Base-by-base conservation (phyloP, 2,329 filamentous ascomycete species). In the Fusarium sp. region DNA sequence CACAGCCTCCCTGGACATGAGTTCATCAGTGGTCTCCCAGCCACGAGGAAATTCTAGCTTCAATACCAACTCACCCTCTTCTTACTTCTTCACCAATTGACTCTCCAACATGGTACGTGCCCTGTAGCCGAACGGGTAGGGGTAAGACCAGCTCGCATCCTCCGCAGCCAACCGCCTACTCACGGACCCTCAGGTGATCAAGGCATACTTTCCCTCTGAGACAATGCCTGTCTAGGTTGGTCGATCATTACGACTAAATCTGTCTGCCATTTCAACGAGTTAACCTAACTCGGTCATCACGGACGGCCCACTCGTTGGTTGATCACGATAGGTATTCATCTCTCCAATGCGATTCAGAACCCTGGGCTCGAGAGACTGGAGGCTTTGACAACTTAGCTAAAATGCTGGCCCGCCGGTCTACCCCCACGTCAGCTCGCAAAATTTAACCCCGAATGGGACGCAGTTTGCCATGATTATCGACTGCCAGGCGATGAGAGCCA, bases 131-230 rank as follows among this genome's bases (percentile, higher is more conserved):
- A 69, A 75, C 72, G 71, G 66, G 59, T 61, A 66, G 69, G 49
- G 73, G 66, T 73, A 63, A 63, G 66, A 55, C 44, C 68, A 73
- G 56, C 67, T 69, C 60, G 59, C 73, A 69, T 72, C 66, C 75
- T 75, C 71, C 76, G 52, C 67, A 72, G 72, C 70, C 66, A 73
- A 70, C 56, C 72, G 58, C 47, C 35, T 54, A 31, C 52, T 70
- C 77, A 79, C 77, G 77, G 77, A 45, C 75, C 77, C 59, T 26
- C 17, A 12, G 33, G 59, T 78, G 77, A 66, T 58, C 77, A 71
- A 66, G 66, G 75, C 77, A 73, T 68, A 17, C 54, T 63, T 42
- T 36, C 49, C 60, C 41, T 69, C 61, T 75, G 68, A 77, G 75
- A 76, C 75, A 75, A 66, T 72, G 67, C 75, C 72, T 77, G 66